phyloP scores from a whole-genome alignment of 257 asterid genomes.

The Solanum stenotomum region DNA sequence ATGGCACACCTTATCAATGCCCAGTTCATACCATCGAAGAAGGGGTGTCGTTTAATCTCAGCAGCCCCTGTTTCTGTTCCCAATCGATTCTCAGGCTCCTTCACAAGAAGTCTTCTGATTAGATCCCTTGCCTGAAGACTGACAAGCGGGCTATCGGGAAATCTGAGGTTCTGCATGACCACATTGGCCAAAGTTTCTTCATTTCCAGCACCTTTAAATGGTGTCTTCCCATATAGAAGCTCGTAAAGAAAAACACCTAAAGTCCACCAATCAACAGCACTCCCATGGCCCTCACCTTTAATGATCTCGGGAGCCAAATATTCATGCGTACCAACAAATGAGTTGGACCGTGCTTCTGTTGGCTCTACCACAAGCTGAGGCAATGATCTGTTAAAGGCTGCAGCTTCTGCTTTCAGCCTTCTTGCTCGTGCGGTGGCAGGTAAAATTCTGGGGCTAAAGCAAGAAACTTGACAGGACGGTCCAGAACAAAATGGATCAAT shows the following conservation, averaged over 20 bases:
- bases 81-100: constrained; percentile 70
- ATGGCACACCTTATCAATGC: constrained; percentile 71
- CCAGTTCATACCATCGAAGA: constrained; percentile 86
- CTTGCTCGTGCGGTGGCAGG: constrained; percentile 44
- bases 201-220: constrained; percentile 69
- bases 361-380: constrained; percentile 96
- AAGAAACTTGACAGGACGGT: constrained; percentile 86
- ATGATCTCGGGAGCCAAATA: constrained; percentile 93
- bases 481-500: constrained; percentile 85
- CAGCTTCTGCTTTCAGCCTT: constrained; percentile 40
- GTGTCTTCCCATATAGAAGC: constrained; percentile 85
- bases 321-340: constrained; percentile 93
- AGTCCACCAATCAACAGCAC: constrained; percentile 99
- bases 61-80: constrained; percentile 84
- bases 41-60: constrained; percentile 85
- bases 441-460: constrained; percentile 70
- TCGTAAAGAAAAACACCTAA: constrained; percentile 78
- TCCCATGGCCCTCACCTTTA: constrained; percentile 91
- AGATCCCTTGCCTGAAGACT: constrained; percentile 81
- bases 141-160: constrained; percentile 74
- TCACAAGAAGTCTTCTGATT: constrained; percentile 58
- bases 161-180: constrained; percentile 52
- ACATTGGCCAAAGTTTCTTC: constrained; percentile 83
- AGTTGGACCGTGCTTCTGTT: constrained; percentile 84
- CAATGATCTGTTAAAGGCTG: constrained; percentile 33